Conservation (phyloP, 257 asterid genomes). For the Primulina eburnea region DNA sequence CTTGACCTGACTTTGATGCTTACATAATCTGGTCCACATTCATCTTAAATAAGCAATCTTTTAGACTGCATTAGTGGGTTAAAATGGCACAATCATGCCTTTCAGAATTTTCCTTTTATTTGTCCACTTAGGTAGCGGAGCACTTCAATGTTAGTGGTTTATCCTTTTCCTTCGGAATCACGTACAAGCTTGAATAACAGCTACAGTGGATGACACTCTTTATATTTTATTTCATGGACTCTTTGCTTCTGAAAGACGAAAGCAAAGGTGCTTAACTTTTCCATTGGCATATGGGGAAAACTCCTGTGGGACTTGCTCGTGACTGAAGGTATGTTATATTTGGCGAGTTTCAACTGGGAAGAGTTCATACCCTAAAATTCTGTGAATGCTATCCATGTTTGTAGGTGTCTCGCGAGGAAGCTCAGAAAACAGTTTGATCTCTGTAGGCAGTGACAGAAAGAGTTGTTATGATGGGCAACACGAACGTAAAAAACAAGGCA, state of each 20-base stretch:
- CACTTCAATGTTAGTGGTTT: background rate
- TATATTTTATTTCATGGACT: conserved; percentile 54
- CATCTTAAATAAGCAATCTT: background rate
- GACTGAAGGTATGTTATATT: conserved; percentile 71
- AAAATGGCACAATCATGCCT: too few species aligned
- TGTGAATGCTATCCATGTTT: conserved; percentile 21
- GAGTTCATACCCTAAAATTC: background rate
- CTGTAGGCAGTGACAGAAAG: conserved; percentile 92
- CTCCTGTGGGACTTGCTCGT: conserved; percentile 80
- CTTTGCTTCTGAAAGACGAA: conserved; percentile 98
- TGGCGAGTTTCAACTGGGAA: background rate
- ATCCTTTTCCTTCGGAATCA: background rate
- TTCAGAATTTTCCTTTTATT: background rate
- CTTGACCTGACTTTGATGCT: background rate
- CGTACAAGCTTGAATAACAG: conserved; percentile 12
- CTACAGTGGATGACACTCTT: background rate
- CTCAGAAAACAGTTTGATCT: conserved; percentile 83
- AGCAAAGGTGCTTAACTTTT: conserved; percentile 98
- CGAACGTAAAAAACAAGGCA: conserved; percentile 70
- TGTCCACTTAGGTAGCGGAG: conserved; percentile 1
- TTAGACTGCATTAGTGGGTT: background rate
- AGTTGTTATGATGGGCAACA: conserved; percentile 84
- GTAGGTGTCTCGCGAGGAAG: conserved; percentile 94
- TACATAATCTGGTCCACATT: background rate
- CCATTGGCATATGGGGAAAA: conserved; percentile 97